Conservation (phyloP, 208 protist species). For the Tetramitus jugosus region DNA sequence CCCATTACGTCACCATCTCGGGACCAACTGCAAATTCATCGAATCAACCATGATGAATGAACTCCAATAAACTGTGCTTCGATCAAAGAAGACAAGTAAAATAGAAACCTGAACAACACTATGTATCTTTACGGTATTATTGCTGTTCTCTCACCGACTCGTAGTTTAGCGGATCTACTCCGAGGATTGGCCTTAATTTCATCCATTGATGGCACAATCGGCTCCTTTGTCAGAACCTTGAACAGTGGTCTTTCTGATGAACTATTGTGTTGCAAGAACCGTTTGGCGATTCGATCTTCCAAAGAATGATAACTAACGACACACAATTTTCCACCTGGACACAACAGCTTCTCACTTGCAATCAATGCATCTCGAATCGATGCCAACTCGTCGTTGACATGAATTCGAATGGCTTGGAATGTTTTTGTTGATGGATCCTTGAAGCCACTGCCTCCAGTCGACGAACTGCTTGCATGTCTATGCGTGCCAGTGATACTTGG, state of each 20-base stretch:
- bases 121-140: too few species aligned
- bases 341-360: neutral
- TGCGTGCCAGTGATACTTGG: neutral
- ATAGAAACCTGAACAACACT: too few species aligned
- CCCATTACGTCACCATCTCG: too few species aligned
- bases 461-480: neutral
- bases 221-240: neutral
- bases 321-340: neutral
- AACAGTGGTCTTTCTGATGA: neutral
- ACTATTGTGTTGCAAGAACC: neutral
- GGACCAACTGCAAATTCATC: too few species aligned
- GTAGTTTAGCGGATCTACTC: constrained; percentile 10
- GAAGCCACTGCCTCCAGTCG: neutral
- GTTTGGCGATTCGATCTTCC: neutral
- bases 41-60: too few species aligned
- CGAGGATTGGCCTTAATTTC: neutral
- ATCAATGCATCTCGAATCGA: neutral
- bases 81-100: too few species aligned
- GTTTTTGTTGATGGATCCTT: constrained; percentile 8
- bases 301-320: neutral
- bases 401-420: constrained; percentile 9
- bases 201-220: neutral
- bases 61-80: too few species aligned
- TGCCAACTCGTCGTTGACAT: constrained; percentile 16
- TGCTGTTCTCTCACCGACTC: neutral